A percentile compares a stretch with the other conserved stretches of the same genome.
Conservation (phyloP, 495 filamentous ascomycete genomes). For the Daldinia vernicosa region DNA sequence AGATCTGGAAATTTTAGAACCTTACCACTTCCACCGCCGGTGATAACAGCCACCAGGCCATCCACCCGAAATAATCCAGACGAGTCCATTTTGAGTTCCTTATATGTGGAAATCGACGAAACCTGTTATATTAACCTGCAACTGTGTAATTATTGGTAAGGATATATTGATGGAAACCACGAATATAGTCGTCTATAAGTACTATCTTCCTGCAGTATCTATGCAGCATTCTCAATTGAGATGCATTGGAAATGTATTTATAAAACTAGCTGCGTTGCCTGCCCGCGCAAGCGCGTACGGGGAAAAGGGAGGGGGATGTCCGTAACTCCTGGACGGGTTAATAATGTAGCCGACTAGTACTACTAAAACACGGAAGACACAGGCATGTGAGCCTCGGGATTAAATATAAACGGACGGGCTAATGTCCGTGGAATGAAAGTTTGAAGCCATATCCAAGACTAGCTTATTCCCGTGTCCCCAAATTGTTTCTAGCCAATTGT, state of each 20-base stretch:
- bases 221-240: neutral
- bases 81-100: conserved; percentile 31
- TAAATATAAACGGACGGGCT: neutral
- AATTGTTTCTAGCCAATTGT: too few relatives aligned
- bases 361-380: too few relatives aligned
- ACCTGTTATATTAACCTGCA: neutral
- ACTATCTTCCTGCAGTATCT: neutral
- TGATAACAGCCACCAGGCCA: conserved; percentile 68
- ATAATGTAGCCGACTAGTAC: neutral
- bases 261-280: too few relatives aligned
- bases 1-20: neutral
- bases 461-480: too few relatives aligned
- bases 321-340: neutral
- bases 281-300: too few relatives aligned
- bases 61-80: conserved; percentile 62
- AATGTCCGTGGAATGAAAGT: neutral
- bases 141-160: neutral
- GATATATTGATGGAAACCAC: neutral
- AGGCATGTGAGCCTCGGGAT: neutral
- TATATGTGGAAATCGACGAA: neutral
- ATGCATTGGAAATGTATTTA: neutral
- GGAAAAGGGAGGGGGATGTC: too few relatives aligned
- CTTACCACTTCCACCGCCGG: conserved; percentile 67
- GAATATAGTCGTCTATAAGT: neutral
- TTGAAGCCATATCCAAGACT: too few relatives aligned